Percentiles rank a stretch among this genome's conserved stretches.
phyloP scores from a whole-genome alignment of 208 protist genomes.

The Jaenimonas drosophilae region DNA sequence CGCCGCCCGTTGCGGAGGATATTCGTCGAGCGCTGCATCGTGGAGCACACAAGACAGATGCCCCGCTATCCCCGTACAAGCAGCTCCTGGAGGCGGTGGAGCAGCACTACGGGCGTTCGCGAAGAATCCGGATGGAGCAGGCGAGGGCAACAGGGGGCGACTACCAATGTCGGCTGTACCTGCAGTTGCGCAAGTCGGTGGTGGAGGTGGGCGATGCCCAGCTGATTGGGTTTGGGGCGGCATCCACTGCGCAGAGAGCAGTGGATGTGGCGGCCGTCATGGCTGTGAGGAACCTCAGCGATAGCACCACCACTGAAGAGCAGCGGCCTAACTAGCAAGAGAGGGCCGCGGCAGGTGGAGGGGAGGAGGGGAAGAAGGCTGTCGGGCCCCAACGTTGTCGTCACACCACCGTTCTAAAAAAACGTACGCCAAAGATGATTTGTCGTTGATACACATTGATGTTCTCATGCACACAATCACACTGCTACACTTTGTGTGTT shows the following conservation, averaged over 20 bases:
- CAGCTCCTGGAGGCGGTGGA: conserved; percentile 18
- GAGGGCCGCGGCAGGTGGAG: no score
- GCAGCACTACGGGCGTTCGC: conserved; percentile 16
- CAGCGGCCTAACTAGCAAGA: no score
- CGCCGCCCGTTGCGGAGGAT: conserved; percentile 24
- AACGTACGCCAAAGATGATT: no score
- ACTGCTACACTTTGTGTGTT: no score
- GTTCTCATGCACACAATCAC: no score
- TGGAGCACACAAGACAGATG: conserved; percentile 3
- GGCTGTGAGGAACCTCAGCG: conserved; percentile 33
- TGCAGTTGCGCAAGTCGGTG: conserved; percentile 20
- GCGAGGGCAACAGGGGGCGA: conserved; percentile 38
- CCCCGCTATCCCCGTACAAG: conserved; percentile 8
- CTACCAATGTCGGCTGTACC: conserved; percentile 21
- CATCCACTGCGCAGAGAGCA: conserved; percentile 23
- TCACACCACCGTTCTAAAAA: no score
- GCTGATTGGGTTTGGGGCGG: conserved; percentile 56
- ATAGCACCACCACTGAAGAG: no score
- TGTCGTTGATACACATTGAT: no score
- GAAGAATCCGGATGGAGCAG: conserved; percentile 49
- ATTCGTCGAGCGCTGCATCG: conserved; percentile 14
- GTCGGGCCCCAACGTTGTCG: no score
- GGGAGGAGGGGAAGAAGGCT: no score
- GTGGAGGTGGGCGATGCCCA: conserved; percentile 45
- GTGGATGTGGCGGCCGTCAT: conserved; percentile 42